Conservation (phyloP, 1,284 basidiomycete genomes). For the Cutaneotrichosporon sp. region DNA sequence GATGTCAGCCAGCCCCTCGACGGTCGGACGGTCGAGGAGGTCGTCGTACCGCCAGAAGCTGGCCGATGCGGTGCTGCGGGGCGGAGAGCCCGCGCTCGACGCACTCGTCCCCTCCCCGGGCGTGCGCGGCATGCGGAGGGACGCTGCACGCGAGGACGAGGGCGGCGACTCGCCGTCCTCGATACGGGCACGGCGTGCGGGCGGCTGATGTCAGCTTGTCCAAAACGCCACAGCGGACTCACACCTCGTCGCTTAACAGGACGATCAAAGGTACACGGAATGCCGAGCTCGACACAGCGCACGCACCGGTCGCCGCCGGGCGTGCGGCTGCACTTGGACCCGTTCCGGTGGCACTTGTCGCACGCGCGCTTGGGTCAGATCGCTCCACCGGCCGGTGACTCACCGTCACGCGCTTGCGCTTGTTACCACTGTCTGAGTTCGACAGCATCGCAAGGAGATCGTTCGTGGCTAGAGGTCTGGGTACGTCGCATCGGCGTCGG, state of each 20-base stretch:
- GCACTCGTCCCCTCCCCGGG: neutral
- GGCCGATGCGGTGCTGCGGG: neutral
- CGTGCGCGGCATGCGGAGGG: neutral
- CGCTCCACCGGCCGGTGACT: neutral
- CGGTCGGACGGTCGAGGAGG: neutral
- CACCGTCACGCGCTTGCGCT: conserved; percentile 7
- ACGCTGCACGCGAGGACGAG: neutral
- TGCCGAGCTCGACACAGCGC: conserved; percentile 1
- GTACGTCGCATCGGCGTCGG: neutral
- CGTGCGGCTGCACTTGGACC: conserved; percentile 2
- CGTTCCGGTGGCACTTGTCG: conserved; percentile 6
- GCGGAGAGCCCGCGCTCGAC: neutral
- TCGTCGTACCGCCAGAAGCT: conserved; percentile 3
- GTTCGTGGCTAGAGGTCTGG: neutral
- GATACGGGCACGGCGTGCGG: neutral
- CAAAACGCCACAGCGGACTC: neutral
- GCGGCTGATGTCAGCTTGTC: conserved; percentile 3
- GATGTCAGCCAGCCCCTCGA: neutral
- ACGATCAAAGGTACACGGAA: conserved; percentile 1
- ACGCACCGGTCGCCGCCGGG: neutral
- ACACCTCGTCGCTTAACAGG: conserved; percentile 4
- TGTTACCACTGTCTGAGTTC: neutral
- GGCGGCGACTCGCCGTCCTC: neutral
- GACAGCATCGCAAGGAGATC: neutral
- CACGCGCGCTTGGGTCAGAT: conserved; percentile 4